Conservation (phyloP, 257 asterid species). For the Fraxinus quadrangulata region DNA sequence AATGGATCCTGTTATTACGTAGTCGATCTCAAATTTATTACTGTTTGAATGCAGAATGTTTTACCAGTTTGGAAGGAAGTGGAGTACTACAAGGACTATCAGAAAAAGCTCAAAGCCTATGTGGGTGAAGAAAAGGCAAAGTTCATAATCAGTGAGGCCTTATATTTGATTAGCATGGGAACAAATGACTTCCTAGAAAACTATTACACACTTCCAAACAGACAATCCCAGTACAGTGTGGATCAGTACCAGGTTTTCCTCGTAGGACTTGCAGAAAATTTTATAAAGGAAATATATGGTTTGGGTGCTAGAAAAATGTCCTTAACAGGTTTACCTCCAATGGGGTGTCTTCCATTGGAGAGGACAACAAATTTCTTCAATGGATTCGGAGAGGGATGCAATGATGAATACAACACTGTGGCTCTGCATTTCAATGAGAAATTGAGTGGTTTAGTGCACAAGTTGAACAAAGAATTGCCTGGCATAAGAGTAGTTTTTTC, state of each 20-base stretch:
- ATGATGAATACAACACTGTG: conserved; percentile 62
- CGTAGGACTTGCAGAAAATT: conserved; percentile 48
- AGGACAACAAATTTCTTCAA: conserved; percentile 61
- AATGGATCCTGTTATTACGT: too few species aligned
- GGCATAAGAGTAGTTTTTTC: conserved; percentile 64
- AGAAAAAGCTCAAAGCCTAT: conserved; percentile 46
- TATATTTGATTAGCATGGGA: conserved; percentile 76
- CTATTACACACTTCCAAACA: conserved; percentile 61
- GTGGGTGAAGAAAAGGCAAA: conserved; percentile 51
- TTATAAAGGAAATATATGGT: conserved; percentile 48
- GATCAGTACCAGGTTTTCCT: conserved; percentile 63
- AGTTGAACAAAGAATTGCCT: conserved; percentile 54
- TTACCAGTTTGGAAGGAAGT: conserved; percentile 88
- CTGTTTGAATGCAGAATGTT: conserved; percentile 55
- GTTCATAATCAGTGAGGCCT: conserved; percentile 49
- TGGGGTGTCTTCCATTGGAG: conserved; percentile 92
- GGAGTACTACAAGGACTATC: conserved; percentile 76
- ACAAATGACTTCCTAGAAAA: conserved; percentile 93
- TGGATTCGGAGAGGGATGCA: conserved; percentile 69
- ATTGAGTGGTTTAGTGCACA: conserved; percentile 45
- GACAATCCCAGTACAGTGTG: conserved; percentile 52
- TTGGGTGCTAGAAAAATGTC: conserved; percentile 76
- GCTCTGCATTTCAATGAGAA: conserved; percentile 56
- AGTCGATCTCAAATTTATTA: background rate
- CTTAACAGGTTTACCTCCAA: conserved; percentile 78